Evolutionary conservation across 768 basidiomycete species (phyloP).

Genomic region (Leucocoprinus birnbaumii): DNA sequence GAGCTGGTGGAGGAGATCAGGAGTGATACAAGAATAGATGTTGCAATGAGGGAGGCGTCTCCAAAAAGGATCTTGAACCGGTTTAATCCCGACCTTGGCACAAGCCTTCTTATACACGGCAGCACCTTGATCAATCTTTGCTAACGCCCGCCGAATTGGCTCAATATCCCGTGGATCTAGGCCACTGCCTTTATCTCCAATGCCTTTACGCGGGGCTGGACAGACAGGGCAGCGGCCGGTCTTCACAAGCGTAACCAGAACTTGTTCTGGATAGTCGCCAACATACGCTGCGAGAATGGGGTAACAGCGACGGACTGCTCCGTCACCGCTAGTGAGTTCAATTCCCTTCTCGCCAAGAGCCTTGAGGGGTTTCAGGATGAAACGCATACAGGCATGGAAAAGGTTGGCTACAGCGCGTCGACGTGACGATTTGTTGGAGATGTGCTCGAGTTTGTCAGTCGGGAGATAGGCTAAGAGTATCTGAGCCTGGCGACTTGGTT

Average conservation of each 20-base stretch:
- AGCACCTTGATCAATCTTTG: neutral
- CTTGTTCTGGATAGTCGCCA: slow-evolving; percentile 44
- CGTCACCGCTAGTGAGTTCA: slow-evolving; percentile 30
- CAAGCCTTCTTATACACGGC: neutral
- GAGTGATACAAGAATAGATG: slow-evolving; percentile 39
- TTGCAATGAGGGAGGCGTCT: slow-evolving; percentile 15
- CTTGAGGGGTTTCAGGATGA: slow-evolving; percentile 27
- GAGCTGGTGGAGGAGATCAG: slow-evolving; percentile 37
- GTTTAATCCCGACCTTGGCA: neutral
- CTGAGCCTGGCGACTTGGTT: slow-evolving; percentile 30
- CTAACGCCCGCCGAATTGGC: neutral
- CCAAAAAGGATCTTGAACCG: neutral
- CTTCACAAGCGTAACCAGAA: slow-evolving; percentile 27
- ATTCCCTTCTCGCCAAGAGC: slow-evolving; percentile 21
- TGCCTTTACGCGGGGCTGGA: slow-evolving; percentile 12
- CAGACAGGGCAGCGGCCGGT: slow-evolving; percentile 27
- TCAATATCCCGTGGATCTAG: slow-evolving; percentile 12
- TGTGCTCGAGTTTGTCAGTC: slow-evolving; percentile 27
- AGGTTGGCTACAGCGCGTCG: slow-evolving; percentile 23
- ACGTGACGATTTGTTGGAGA: slow-evolving; percentile 21
- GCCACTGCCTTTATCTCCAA: slow-evolving; percentile 14
- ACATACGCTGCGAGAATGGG: slow-evolving; percentile 38
- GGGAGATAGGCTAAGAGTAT: slow-evolving; percentile 40
- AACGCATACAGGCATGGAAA: slow-evolving; percentile 33
- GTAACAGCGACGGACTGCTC: slow-evolving; percentile 23